These are phyloP conservation scores for Glarea lozoyensis DNA, from an alignment of 495 filamentous ascomycete genomes.

Conservation along the genomic window DNA sequence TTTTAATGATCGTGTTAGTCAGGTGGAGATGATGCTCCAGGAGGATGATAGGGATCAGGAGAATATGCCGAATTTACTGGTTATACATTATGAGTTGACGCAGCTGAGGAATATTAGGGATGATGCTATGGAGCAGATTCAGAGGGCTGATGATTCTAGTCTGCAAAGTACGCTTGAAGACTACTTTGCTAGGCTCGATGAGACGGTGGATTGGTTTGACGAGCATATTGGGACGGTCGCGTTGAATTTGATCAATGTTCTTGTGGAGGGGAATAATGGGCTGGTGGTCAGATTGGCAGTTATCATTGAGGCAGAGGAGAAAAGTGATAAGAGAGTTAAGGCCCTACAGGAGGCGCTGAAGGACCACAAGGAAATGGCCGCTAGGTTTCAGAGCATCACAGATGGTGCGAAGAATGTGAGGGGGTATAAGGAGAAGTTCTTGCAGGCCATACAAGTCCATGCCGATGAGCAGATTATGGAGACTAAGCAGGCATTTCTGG, in stretches of 20 bases:
- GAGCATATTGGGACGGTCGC: constrained; percentile 84
- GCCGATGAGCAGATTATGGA: constrained; percentile 68
- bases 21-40: constrained; percentile 63
- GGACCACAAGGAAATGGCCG: constrained; percentile 88
- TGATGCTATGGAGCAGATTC: constrained; percentile 91
- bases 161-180: constrained; percentile 73
- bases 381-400: constrained; percentile 87
- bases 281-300: constrained; percentile 86
- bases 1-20: constrained; percentile 66
- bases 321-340: constrained; percentile 81
- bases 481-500: constrained; percentile 64
- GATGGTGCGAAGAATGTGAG: constrained; percentile 84
- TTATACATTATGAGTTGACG: constrained; percentile 84
- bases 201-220: constrained; percentile 87
- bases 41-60: constrained; percentile 78
- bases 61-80: constrained; percentile 85
- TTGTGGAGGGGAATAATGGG: constrained; percentile 75
- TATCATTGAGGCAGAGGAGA: constrained; percentile 91
- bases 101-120: constrained; percentile 87
- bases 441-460: constrained; percentile 65
- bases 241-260: constrained; percentile 78
- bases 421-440: constrained; percentile 93
- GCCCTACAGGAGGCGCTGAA: constrained; percentile 90
- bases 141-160: constrained; percentile 60
- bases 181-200: constrained; percentile 81